Evolutionary conservation across 2,329 filamentous ascomycete species (phyloP).

Genomic region (Cytospora schulzeri): DNA sequence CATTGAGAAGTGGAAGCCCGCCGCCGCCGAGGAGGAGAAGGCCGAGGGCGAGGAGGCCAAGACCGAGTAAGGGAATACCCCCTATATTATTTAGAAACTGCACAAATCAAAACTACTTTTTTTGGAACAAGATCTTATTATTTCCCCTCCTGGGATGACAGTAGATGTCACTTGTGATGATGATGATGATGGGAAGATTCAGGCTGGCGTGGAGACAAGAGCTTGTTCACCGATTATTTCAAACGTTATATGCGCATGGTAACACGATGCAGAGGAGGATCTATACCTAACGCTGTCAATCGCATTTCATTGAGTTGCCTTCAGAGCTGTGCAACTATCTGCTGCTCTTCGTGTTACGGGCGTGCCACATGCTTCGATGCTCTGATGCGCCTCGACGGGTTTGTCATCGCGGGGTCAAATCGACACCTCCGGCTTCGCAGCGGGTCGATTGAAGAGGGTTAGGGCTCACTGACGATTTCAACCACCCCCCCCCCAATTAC

Average conservation of each 20-base stretch:
- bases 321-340: not conserved
- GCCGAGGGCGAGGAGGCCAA: slow-evolving; percentile 17
- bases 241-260: not conserved
- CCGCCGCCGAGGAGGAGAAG: slow-evolving; percentile 14
- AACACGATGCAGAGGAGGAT: not conserved
- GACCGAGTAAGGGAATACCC: slow-evolving; percentile 23
- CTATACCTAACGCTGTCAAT: not conserved
- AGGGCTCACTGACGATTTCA: accelerated
- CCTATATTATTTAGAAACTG: not conserved
- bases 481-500: too few relatives aligned
- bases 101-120: not conserved
- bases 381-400: slow-evolving; percentile 12
- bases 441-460: slow-evolving; percentile 7
- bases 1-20: slow-evolving; percentile 35
- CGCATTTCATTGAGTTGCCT: not conserved
- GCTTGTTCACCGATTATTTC: not conserved
- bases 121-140: not conserved
- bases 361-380: not conserved
- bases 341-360: not conserved
- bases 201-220: not conserved
- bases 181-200: too few relatives aligned
- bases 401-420: slow-evolving; percentile 26
- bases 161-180: slow-evolving; percentile 10
- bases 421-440: slow-evolving; percentile 16
- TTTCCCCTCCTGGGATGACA: too few relatives aligned